A percentile compares a stretch with the other conserved stretches of the same genome.
Evolutionary conservation across 352 stramenopile species (phyloP).

Genomic region (Globisporangium abappressorium): DNA sequence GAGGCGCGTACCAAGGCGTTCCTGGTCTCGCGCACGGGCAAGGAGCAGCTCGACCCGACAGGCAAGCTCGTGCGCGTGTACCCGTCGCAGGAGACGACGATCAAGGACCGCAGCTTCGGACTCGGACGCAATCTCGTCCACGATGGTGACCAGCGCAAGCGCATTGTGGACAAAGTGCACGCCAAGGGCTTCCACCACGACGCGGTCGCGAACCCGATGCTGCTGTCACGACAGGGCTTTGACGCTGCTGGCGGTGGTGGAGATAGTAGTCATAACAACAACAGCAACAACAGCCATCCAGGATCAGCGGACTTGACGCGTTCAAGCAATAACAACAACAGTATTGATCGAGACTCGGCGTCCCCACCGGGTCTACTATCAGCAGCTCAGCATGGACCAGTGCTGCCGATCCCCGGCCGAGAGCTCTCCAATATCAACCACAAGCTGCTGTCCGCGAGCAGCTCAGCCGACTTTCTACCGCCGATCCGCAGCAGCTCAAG

Average conservation of each 20-base stretch:
- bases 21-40: constrained; percentile 49
- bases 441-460: constrained; percentile 11
- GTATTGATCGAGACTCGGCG: constrained; percentile 6
- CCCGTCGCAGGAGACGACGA: constrained; percentile 68
- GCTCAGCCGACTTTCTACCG: constrained; percentile 3
- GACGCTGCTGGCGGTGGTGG: not conserved
- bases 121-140: constrained; percentile 52
- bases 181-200: constrained; percentile 35
- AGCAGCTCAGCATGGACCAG: constrained; percentile 6
- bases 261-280: constrained; percentile 1
- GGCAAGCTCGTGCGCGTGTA: constrained; percentile 61
- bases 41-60: constrained; percentile 59
- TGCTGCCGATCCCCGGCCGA: constrained; percentile 25
- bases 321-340: constrained; percentile 14
- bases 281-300: constrained; percentile 6
- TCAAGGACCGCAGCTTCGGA: constrained; percentile 73
- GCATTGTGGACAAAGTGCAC: constrained; percentile 46
- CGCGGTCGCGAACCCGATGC: constrained; percentile 19
- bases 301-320: not conserved
- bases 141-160: constrained; percentile 28
- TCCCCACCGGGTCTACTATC: not conserved
- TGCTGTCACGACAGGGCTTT: constrained; percentile 23
- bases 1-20: constrained; percentile 59
- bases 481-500: not conserved
- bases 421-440: constrained; percentile 36